Conservation (phyloP, 2,329 filamentous ascomycete species). For the Talaromyces pinophilus region DNA sequence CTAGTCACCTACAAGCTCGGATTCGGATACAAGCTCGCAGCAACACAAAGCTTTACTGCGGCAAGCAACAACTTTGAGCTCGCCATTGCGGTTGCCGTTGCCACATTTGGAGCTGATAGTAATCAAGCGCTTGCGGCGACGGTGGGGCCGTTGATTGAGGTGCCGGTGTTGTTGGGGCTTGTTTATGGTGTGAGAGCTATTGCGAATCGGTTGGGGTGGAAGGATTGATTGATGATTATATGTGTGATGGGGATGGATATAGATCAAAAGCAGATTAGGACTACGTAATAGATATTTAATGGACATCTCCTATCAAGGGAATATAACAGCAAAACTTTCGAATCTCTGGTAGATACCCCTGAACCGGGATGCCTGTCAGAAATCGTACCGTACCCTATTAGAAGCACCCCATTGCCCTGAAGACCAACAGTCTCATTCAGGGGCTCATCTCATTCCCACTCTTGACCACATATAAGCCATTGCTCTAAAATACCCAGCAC, state of each 20-base stretch:
- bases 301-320: neutral
- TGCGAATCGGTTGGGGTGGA: conserved; percentile 58
- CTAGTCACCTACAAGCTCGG: conserved; percentile 64
- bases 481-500: neutral
- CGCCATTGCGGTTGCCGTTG: conserved; percentile 83
- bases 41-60: conserved; percentile 83
- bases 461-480: neutral
- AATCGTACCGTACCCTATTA: neutral
- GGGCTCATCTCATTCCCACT: neutral
- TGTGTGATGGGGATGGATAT: neutral
- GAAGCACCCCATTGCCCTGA: neutral
- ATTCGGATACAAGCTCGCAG: conserved; percentile 69
- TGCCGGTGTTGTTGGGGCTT: conserved; percentile 74
- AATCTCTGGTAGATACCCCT: neutral
- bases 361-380: neutral
- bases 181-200: conserved; percentile 70
- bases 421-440: neutral
- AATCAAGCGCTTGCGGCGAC: conserved; percentile 80
- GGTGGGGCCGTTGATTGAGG: conserved; percentile 82
- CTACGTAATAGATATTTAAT: neutral
- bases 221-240: conserved; percentile 32
- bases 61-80: conserved; percentile 94
- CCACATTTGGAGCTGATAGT: conserved; percentile 74
- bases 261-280: neutral
- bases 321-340: neutral